A percentile compares a stretch with the other conserved stretches of the same genome.
Evolutionary conservation across 2,329 filamentous ascomycete species (phyloP).

Genomic region (Lachnellula suecica): DNA sequence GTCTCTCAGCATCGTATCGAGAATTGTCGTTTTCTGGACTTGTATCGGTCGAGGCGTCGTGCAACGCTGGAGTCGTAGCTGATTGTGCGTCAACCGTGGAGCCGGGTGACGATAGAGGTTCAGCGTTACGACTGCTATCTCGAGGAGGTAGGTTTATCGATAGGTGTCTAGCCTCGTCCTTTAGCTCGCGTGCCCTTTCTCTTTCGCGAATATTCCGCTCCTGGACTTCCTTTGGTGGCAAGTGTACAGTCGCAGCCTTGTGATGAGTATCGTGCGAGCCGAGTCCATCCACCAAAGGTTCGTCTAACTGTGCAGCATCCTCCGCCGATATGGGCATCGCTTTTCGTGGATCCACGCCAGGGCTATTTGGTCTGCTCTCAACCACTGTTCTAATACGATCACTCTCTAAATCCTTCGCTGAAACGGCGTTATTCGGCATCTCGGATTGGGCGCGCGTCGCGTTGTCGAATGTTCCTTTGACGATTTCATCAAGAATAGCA

Average conservation of each 20-base stretch:
- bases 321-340: conserved; percentile 34
- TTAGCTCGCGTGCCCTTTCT: conserved; percentile 35
- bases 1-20: conserved; percentile 49
- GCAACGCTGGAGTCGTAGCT: conserved; percentile 68
- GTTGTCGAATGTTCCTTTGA: conserved; percentile 24
- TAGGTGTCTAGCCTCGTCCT: conserved; percentile 30
- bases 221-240: conserved; percentile 49
- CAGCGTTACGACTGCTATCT: conserved; percentile 39
- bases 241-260: conserved; percentile 38
- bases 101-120: conserved; percentile 52
- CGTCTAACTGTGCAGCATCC: conserved; percentile 32
- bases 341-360: conserved; percentile 31
- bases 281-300: conserved; percentile 23
- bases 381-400: conserved; percentile 25
- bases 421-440: conserved; percentile 10
- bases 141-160: conserved; percentile 36
- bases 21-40: conserved; percentile 69
- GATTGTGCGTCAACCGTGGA: conserved; percentile 71
- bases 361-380: conserved; percentile 30
- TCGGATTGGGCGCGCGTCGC: conserved; percentile 14
- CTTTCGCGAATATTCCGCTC: conserved; percentile 42
- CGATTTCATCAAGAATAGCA: conserved; percentile 21
- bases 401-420: conserved; percentile 21
- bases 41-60: conserved; percentile 69
- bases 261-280: conserved; percentile 24